Percentiles rank a stretch among this genome's conserved stretches.
Conservation (phyloP, 2,329 filamentous ascomycete genomes). For the Aspergillus ruber region DNA sequence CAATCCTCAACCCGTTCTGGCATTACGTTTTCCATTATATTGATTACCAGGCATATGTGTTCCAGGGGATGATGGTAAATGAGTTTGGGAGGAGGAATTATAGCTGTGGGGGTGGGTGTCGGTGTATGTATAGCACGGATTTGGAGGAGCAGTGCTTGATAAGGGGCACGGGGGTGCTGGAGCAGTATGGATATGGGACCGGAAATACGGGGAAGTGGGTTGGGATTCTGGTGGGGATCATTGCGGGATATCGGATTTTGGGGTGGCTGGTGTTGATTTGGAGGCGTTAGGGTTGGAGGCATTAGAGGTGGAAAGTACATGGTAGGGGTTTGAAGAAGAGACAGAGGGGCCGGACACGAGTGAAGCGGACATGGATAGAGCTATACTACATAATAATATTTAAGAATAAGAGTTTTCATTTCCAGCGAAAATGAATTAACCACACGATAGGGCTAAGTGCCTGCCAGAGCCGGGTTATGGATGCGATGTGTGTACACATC, state of each 20-base stretch:
- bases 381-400: too few species aligned
- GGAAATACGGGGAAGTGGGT: constrained; percentile 62
- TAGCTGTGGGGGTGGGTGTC: constrained; percentile 52
- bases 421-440: too few species aligned
- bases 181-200: constrained; percentile 61
- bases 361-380: too few species aligned
- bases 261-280: constrained; percentile 55
- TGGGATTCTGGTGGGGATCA: constrained; percentile 71
- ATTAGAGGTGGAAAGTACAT: too few species aligned
- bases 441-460: too few species aligned
- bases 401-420: too few species aligned
- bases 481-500: too few species aligned
- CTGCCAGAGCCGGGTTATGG: too few species aligned
- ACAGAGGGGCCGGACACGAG: too few species aligned
- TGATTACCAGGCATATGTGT: constrained; percentile 81
- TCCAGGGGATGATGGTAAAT: constrained; percentile 90
- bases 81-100: constrained; percentile 66
- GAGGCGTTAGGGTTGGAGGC: not conserved
- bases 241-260: constrained; percentile 64
- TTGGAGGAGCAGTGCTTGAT: constrained; percentile 62
- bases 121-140: constrained; percentile 65
- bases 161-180: constrained; percentile 62
- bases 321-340: not conserved
- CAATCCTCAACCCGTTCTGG: constrained; percentile 74
- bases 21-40: constrained; percentile 84